Percentiles rank a stretch among this genome's conserved stretches.
These are phyloP conservation scores for Fragaria iinumae DNA, from an alignment of 306 rosid genomes.

Conservation along the genomic window DNA sequence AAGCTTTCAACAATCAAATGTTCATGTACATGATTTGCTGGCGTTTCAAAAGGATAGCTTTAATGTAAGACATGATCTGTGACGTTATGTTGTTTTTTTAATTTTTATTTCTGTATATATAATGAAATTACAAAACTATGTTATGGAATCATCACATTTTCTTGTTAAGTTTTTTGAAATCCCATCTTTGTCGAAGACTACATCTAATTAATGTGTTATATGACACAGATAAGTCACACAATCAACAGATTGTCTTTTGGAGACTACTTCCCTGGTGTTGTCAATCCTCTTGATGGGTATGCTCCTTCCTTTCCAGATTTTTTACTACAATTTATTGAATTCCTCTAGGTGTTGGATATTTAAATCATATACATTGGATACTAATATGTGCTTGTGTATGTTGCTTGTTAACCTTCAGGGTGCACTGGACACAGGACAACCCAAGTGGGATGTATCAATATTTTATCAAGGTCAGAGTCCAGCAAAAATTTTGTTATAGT, in stretches of 20 bases:
- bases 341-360: conserved; percentile 1
- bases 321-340: conserved; percentile 6
- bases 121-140: background rate
- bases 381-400: conserved; percentile 18
- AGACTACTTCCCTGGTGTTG: conserved; percentile 86
- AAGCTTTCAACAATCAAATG: conserved; percentile 95
- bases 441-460: conserved; percentile 95
- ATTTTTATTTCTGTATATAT: background rate
- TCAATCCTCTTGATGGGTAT: conserved; percentile 90
- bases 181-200: conserved; percentile 13
- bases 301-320: conserved; percentile 27
- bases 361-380: conserved; percentile 1
- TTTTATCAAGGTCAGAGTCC: conserved; percentile 81
- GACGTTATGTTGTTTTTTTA: conserved; percentile 9
- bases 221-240: conserved; percentile 77
- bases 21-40: conserved; percentile 82
- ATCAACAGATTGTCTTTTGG: conserved; percentile 83
- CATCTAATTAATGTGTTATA: conserved; percentile 19
- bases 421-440: conserved; percentile 72
- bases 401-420: conserved; percentile 48
- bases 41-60: conserved; percentile 95
- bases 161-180: background rate
- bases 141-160: background rate
- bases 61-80: conserved; percentile 60
- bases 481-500: background rate